These are phyloP conservation scores for Omphalotus olearius DNA, from an alignment of 1,284 basidiomycete species.

Conservation along the genomic window DNA sequence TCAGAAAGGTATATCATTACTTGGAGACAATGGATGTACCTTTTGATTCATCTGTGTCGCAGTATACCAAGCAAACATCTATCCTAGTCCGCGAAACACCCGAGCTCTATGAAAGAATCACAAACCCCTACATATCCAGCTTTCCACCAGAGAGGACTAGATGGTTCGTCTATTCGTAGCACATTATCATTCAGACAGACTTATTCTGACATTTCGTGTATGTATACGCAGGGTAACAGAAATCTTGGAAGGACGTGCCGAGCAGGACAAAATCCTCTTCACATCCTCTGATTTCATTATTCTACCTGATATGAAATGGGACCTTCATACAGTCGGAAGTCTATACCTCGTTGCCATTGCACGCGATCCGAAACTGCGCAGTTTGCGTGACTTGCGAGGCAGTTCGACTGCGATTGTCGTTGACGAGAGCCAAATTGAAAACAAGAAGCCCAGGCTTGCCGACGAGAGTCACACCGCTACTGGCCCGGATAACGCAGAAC, in stretches of 20 bases:
- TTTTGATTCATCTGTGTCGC: constrained; percentile 9
- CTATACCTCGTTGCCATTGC: constrained; percentile 78
- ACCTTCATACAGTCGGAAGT: constrained; percentile 64
- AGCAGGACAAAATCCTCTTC: constrained; percentile 75
- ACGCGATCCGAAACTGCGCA: constrained; percentile 51
- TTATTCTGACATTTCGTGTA: neutral
- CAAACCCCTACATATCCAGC: constrained; percentile 73
- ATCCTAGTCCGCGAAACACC: constrained; percentile 82
- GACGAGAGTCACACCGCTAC: neutral
- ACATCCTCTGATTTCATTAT: constrained; percentile 76
- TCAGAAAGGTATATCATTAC: constrained; percentile 54
- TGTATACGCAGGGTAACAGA: constrained; percentile 71
- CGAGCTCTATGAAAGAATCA: constrained; percentile 62
- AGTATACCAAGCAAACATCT: constrained; percentile 79
- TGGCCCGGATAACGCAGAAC: neutral
- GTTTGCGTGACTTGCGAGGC: constrained; percentile 66
- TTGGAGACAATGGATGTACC: neutral
- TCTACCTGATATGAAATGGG: constrained; percentile 94
- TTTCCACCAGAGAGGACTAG: constrained; percentile 74
- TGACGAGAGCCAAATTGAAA: neutral
- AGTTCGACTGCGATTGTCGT: constrained; percentile 2
- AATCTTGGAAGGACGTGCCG: constrained; percentile 78
- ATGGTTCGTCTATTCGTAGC: constrained; percentile 54
- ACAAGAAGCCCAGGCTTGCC: neutral
- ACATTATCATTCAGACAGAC: neutral